Evolutionary conservation across 106 monocot genomes (phyloP).

Genomic region (Phalaenopsis aphrodite): DNA sequence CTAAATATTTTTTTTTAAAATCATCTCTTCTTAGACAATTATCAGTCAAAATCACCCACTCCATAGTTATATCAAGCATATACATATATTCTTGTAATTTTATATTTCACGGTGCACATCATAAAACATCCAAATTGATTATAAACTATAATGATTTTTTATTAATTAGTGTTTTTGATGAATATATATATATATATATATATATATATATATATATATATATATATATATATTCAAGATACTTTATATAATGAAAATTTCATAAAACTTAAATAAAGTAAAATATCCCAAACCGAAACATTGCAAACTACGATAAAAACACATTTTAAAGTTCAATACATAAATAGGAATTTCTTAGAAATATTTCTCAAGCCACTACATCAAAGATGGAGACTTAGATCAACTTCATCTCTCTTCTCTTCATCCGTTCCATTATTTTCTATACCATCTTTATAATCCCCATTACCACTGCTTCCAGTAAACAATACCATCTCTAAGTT

Average conservation of each 20-base stretch:
- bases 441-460: background rate
- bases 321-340: background rate
- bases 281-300: background rate
- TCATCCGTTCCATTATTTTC: background rate
- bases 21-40: no score
- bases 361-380: background rate
- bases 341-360: background rate
- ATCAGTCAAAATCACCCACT: no score
- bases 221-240: background rate
- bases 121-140: no score
- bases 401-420: background rate
- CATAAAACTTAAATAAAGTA: background rate
- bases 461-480: background rate
- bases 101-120: no score
- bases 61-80: no score
- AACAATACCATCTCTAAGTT: background rate
- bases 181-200: background rate
- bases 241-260: background rate
- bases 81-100: no score
- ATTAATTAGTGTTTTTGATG: no score
- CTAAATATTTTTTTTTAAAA: no score
- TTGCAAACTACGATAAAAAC: background rate
- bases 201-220: background rate
- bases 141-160: no score
- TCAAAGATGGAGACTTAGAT: conserved; percentile 9